Conservation (phyloP, 1,284 basidiomycete species). For the Neotropicomus parvogracilis region DNA sequence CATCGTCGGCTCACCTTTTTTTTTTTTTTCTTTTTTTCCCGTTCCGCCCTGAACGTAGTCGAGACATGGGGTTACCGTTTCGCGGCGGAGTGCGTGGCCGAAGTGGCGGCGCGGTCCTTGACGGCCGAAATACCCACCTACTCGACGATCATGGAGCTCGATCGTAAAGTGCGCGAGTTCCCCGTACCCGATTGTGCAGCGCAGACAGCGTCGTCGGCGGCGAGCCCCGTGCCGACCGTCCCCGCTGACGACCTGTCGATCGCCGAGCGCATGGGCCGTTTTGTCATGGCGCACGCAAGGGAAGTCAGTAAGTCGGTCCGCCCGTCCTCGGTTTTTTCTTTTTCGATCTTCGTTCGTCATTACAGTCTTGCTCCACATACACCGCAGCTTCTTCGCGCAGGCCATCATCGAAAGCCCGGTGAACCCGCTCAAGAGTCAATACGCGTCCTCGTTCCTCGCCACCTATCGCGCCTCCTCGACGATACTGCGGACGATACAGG, state of each 20-base stretch:
- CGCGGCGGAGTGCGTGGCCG: slow-evolving; percentile 59
- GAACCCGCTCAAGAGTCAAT: slow-evolving; percentile 56
- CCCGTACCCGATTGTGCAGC: slow-evolving; percentile 48
- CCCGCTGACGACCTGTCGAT: slow-evolving; percentile 23
- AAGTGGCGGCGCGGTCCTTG: slow-evolving; percentile 60
- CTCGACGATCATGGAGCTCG: slow-evolving; percentile 66
- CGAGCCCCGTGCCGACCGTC: slow-evolving; percentile 13
- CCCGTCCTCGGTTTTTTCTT: no score
- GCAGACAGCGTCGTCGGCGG: slow-evolving; percentile 28
- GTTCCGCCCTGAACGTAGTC: slow-evolving; percentile 35
- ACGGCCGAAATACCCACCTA: slow-evolving; percentile 63
- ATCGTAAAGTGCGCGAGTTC: slow-evolving; percentile 66
- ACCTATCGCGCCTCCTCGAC: slow-evolving; percentile 56
- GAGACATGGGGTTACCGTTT: slow-evolving; percentile 62
- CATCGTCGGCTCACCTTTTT: background rate
- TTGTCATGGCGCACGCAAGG: slow-evolving; percentile 49
- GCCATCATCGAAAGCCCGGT: slow-evolving; percentile 61
- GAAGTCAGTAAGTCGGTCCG: slow-evolving; percentile 51
- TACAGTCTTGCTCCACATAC: slow-evolving; percentile 63
- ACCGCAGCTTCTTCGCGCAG: slow-evolving; percentile 66
- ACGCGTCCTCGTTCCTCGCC: slow-evolving; percentile 63
- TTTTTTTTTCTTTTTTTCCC: background rate
- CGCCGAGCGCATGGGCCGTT: slow-evolving; percentile 45
- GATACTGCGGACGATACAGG: slow-evolving; percentile 51
- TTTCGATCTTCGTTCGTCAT: no score